phyloP scores from a whole-genome alignment of 192 early-diverging fungal genomes.

The Umbelopsis ramanniana region DNA sequence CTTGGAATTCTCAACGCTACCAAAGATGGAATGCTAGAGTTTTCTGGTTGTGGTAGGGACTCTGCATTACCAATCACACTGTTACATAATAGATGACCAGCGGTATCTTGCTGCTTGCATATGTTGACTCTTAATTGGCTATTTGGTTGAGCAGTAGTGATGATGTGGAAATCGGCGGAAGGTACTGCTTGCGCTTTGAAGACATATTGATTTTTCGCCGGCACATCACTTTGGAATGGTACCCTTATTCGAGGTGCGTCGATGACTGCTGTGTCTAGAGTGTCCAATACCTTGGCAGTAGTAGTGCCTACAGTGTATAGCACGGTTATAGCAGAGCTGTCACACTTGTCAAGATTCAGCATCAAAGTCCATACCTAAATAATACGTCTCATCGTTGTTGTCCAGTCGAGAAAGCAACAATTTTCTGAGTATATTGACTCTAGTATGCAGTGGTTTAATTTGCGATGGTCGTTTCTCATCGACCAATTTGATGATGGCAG shows the following conservation, averaged over 20 bases:
- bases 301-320: background rate
- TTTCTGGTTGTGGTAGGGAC: background rate
- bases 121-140: background rate
- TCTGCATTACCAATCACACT: background rate
- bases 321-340: background rate
- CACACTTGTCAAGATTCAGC: background rate
- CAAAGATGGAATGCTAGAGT: background rate
- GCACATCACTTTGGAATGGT: background rate
- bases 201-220: background rate
- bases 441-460: background rate
- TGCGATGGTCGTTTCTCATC: background rate
- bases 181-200: background rate
- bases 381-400: background rate
- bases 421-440: background rate
- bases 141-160: background rate
- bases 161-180: background rate
- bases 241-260: background rate
- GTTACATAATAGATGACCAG: background rate
- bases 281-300: background rate
- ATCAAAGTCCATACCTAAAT: background rate
- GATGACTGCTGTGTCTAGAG: background rate
- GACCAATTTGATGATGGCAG: conserved; percentile 1
- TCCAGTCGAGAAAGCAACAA: background rate
- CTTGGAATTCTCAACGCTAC: background rate
- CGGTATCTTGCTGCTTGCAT: background rate